Conservation (phyloP, 2,329 filamentous ascomycete species). For the Plenodomus tracheiphilus region DNA sequence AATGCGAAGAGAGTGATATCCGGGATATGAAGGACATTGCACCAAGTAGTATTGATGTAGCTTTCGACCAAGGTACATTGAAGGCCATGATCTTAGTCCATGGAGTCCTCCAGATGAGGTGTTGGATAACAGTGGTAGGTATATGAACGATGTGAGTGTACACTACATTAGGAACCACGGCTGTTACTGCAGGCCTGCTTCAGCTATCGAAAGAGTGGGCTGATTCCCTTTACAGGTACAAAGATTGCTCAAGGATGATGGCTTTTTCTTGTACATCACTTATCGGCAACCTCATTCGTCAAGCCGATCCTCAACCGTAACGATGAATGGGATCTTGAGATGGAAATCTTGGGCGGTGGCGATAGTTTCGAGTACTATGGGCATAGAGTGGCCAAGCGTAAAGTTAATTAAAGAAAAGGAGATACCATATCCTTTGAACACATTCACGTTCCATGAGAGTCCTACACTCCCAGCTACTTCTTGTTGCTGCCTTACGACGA, state of each 20-base stretch:
- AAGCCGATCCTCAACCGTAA: conserved; percentile 29
- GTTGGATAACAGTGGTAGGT: conserved; percentile 51
- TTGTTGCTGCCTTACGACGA: background rate
- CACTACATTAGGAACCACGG: no score
- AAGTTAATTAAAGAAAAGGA: background rate
- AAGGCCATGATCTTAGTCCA: conserved; percentile 60
- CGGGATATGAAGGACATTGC: conserved; percentile 52
- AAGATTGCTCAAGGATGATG: conserved; percentile 54
- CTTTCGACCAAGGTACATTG: conserved; percentile 61
- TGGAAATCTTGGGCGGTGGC: conserved; percentile 17
- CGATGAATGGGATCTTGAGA: conserved; percentile 27
- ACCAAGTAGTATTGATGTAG: conserved; percentile 54
- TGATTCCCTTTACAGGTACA: conserved; percentile 48
- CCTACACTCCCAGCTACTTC: background rate
- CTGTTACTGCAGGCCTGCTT: no score
- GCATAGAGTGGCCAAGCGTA: conserved; percentile 6
- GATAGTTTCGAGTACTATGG: conserved; percentile 14
- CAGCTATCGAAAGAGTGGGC: no score
- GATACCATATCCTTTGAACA: no score
- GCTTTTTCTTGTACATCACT: conserved; percentile 55
- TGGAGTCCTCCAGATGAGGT: conserved; percentile 59
- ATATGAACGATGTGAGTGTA: conserved; percentile 53
- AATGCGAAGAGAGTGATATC: conserved; percentile 58
- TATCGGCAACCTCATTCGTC: conserved; percentile 40
- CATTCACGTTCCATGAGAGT: no score